These are phyloP conservation scores for Pseudonitzschia pungens DNA, from an alignment of 108 stramenopile genomes.

Conservation along the genomic window DNA sequence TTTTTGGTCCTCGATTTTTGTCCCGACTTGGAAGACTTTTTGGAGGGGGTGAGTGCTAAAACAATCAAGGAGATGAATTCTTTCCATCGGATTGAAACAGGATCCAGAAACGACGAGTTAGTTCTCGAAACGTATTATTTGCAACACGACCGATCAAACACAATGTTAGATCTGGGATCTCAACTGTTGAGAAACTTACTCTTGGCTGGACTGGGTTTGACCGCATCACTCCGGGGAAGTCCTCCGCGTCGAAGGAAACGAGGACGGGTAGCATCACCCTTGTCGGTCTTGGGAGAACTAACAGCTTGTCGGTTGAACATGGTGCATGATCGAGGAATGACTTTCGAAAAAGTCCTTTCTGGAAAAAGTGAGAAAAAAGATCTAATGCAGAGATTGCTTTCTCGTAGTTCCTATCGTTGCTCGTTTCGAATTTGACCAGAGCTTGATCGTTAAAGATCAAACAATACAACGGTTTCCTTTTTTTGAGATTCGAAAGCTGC, in stretches of 20 bases:
- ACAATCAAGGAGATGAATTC: not conserved
- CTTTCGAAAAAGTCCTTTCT: too few species aligned
- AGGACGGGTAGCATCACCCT: not conserved
- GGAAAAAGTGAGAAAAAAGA: not conserved
- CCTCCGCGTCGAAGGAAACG: not conserved
- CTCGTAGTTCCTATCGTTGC: not conserved
- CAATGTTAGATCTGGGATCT: not conserved
- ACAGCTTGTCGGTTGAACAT: conserved; percentile 14
- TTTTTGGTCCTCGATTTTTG: not conserved
- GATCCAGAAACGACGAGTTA: not conserved
- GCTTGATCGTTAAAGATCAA: not conserved
- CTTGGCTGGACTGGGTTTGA: not conserved
- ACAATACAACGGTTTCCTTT: not conserved
- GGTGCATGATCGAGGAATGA: not conserved
- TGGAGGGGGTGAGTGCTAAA: not conserved
- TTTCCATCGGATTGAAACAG: not conserved
- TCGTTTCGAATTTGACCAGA: not conserved
- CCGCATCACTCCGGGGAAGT: not conserved
- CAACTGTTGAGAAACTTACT: not conserved
- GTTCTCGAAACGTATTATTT: not conserved
- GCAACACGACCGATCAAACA: not conserved
- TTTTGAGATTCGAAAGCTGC: not conserved
- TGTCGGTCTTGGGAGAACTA: not conserved
- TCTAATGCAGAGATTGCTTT: not conserved
- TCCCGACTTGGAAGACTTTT: not conserved